A percentile compares a stretch with the other conserved stretches of the same genome.
phyloP scores from a whole-genome alignment of 2,329 filamentous ascomycete species.

The Colletotrichum spinosum region DNA sequence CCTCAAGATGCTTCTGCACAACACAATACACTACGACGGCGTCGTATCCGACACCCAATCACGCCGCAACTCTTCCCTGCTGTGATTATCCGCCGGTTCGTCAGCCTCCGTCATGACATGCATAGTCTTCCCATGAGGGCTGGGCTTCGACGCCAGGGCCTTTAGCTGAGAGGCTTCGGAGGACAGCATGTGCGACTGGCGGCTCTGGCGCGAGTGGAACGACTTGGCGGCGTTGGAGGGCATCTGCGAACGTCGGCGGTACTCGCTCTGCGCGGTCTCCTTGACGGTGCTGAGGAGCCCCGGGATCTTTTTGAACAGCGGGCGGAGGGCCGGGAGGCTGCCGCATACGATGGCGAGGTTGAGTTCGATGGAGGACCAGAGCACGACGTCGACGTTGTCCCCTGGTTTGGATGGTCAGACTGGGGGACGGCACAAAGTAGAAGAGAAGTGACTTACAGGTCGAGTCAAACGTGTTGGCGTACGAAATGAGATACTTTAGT shows the following conservation, averaged over 20 bases:
- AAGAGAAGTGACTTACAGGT: constrained; percentile 5
- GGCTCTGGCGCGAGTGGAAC: neutral
- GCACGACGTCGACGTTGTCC: constrained; percentile 44
- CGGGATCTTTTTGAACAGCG: constrained; percentile 42
- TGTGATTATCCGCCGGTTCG: too few species aligned
- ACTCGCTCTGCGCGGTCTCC: neutral
- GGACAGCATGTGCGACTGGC: neutral
- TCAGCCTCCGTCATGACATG: too few species aligned
- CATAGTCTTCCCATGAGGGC: too few species aligned
- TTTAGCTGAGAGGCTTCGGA: neutral
- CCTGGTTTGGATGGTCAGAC: neutral
- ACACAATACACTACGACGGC: too few species aligned
- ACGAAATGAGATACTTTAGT: constrained; percentile 34
- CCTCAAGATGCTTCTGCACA: too few species aligned
- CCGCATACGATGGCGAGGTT: constrained; percentile 54
- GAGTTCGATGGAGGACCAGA: constrained; percentile 47
- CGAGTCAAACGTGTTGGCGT: constrained; percentile 25
- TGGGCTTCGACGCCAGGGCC: too few species aligned
- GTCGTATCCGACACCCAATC: too few species aligned
- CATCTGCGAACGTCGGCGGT: neutral
- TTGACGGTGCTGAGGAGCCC: neutral
- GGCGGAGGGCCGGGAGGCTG: constrained; percentile 54
- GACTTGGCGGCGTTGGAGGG: neutral
- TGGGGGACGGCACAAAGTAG: neutral
- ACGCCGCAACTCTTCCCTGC: too few species aligned